Evolutionary conservation across 129 eudicot genomes (phyloP), one percentile per base, ranked within the genome.

Genomic region (Lonicera japonica): DNA sequence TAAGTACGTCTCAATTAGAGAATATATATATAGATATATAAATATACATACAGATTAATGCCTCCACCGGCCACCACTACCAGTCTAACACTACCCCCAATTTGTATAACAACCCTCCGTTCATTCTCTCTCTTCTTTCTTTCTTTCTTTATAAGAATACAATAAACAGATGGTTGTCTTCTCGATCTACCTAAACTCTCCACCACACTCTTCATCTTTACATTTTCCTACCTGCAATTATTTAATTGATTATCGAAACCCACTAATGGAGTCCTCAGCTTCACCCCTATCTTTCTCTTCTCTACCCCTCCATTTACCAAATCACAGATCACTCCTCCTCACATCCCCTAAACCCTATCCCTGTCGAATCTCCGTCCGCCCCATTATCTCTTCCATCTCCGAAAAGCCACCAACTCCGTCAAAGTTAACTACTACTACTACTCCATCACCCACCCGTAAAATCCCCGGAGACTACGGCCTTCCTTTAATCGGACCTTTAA

Each of bases 381-480:
- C 56, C 0, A 73, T 70, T 72, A 29, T 60, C 15, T 72, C 84
- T 46, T 24, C 78, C 24, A 17, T 72, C 6, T 70, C 83, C 11
- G 77, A 82, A 51, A 79, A 57, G 23, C 71, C 23, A n/a, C n/a
- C n/a, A n/a, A n/a, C n/a, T 8, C 64, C 73, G 67, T 43, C 39
- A 17, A 29, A 53, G 16, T 60, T 63, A 14, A 25, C 24, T n/a
- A 20, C 63, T 17, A 25, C 29, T 13, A 25, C 24, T n/a, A 20
- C 63, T 17, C 41, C 29, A 0, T 48, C 50, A 24, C 11, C 74
- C 34, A 3, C 71, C 78, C 72, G 73, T 0, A 75, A 69, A 65
- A 65, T 88, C 71, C 96, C 96, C 10, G 96, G 96, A 0, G 86
- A 83, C 11, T 70, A 72, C 54, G 96, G 96, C 19, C 78, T 88